These are phyloP conservation scores for Garcileccinum viscosum DNA, from an alignment of 1,284 basidiomycete species.

Conservation along the genomic window DNA sequence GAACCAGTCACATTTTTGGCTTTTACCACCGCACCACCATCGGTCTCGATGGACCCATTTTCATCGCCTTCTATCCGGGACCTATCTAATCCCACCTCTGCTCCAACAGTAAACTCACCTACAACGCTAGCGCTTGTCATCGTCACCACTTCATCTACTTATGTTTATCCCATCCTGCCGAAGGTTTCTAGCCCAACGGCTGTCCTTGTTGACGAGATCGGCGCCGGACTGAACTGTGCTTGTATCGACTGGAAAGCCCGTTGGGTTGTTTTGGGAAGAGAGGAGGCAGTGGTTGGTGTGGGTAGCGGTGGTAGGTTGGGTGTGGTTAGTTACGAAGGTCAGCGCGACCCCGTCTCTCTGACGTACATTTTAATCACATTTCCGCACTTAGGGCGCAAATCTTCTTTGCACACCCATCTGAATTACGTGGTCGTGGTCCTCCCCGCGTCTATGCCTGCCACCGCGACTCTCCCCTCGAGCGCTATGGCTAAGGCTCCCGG, in stretches of 20 bases:
- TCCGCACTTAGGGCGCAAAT: slow-evolving; percentile 61
- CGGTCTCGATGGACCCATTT: slow-evolving; percentile 35
- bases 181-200: slow-evolving; percentile 74
- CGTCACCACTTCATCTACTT: slow-evolving; percentile 84
- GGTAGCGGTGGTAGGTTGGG: slow-evolving; percentile 84
- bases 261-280: slow-evolving; percentile 86
- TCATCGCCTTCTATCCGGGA: slow-evolving; percentile 4
- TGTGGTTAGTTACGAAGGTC: slow-evolving; percentile 92
- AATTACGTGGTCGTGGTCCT: slow-evolving; percentile 91
- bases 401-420: slow-evolving; percentile 71
- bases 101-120: slow-evolving; percentile 11
- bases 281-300: slow-evolving; percentile 92
- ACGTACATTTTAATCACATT: neutral
- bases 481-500: slow-evolving; percentile 46
- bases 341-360: slow-evolving; percentile 1
- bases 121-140: slow-evolving; percentile 78
- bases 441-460: slow-evolving; percentile 44
- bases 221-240: slow-evolving; percentile 84
- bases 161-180: slow-evolving; percentile 80
- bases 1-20: slow-evolving; percentile 94
- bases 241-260: slow-evolving; percentile 74
- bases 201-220: slow-evolving; percentile 83
- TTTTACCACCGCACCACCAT: slow-evolving; percentile 69
- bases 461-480: slow-evolving; percentile 35
- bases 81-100: slow-evolving; percentile 8